phyloP scores from a whole-genome alignment of 169 alveolate species.

The Plasmodium knowlesi region DNA sequence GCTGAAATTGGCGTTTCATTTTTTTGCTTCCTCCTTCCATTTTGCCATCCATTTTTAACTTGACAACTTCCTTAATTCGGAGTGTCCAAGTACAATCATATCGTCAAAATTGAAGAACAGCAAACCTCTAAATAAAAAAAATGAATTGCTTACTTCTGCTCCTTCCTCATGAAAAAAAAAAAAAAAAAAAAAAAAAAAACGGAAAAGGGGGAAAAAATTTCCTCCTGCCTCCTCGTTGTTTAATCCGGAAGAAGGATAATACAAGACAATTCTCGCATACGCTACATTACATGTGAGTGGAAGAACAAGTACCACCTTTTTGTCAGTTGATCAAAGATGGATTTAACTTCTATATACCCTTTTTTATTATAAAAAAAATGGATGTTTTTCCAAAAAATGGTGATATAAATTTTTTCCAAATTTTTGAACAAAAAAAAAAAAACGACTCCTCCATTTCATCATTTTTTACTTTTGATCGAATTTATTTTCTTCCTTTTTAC shows the following conservation, averaged over 20 bases:
- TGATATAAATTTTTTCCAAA: not conserved
- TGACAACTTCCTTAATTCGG: not conserved
- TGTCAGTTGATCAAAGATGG: not conserved
- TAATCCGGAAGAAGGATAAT: not conserved
- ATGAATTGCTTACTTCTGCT: not conserved
- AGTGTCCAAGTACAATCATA: not conserved
- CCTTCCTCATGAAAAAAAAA: not conserved
- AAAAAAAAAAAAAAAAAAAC: too few species aligned
- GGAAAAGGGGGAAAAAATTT: not conserved
- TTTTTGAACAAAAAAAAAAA: not conserved
- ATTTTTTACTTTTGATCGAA: not conserved
- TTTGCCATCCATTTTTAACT: not conserved
- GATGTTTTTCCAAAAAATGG: not conserved
- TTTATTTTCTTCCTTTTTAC: not conserved
- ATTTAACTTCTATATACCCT: not conserved
- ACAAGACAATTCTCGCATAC: not conserved
- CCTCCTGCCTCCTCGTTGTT: not conserved
- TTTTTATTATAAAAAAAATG: not conserved
- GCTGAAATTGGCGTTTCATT: not conserved
- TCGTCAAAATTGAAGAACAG: not conserved
- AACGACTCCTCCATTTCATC: not conserved
- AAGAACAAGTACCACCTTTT: not conserved
- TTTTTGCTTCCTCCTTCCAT: not conserved
- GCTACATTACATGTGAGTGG: not conserved
- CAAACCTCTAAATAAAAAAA: not conserved